These are phyloP conservation scores for Boletus edulis DNA, from an alignment of 768 basidiomycete genomes.

Conservation along the genomic window DNA sequence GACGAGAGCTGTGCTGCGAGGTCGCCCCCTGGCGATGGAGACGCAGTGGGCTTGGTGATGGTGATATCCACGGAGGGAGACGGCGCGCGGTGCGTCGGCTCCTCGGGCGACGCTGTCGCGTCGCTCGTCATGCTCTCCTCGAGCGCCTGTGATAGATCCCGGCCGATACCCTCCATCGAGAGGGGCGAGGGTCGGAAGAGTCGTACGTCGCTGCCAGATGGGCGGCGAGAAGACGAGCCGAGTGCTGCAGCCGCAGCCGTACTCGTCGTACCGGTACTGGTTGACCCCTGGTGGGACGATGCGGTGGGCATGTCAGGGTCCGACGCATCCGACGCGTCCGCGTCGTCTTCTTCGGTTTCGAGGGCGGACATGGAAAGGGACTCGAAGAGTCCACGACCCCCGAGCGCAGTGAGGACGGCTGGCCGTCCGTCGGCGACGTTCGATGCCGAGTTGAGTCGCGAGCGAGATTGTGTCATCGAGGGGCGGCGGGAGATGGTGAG, in stretches of 20 bases:
- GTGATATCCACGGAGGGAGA: neutral
- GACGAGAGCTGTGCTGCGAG: slow-evolving; percentile 45
- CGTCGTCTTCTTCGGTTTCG: slow-evolving; percentile 47
- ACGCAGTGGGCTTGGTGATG: slow-evolving; percentile 1
- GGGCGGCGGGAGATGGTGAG: slow-evolving; percentile 32
- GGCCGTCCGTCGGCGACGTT: slow-evolving; percentile 21
- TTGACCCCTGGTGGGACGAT: neutral
- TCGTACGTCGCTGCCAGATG: slow-evolving; percentile 7
- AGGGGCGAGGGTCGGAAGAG: slow-evolving; percentile 14
- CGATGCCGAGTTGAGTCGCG: slow-evolving; percentile 22
- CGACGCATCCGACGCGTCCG: slow-evolving; percentile 22
- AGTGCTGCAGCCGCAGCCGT: neutral
- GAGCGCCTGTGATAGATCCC: slow-evolving; percentile 30
- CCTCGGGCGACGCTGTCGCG: neutral
- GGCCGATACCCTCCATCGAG: slow-evolving; percentile 34
- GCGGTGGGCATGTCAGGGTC: slow-evolving; percentile 16
- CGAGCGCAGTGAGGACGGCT: slow-evolving; percentile 18
- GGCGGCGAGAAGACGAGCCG: slow-evolving; percentile 7
- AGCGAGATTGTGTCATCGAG: slow-evolving; percentile 23
- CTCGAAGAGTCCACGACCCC: slow-evolving; percentile 37
- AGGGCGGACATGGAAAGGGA: slow-evolving; percentile 52
- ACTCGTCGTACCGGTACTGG: neutral
- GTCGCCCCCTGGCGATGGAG: slow-evolving; percentile 19
- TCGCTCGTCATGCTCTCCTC: slow-evolving; percentile 17
- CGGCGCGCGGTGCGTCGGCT: neutral